Evolutionary conservation across 1,284 basidiomycete species (phyloP).

Genomic region (Peniophora sp.): DNA sequence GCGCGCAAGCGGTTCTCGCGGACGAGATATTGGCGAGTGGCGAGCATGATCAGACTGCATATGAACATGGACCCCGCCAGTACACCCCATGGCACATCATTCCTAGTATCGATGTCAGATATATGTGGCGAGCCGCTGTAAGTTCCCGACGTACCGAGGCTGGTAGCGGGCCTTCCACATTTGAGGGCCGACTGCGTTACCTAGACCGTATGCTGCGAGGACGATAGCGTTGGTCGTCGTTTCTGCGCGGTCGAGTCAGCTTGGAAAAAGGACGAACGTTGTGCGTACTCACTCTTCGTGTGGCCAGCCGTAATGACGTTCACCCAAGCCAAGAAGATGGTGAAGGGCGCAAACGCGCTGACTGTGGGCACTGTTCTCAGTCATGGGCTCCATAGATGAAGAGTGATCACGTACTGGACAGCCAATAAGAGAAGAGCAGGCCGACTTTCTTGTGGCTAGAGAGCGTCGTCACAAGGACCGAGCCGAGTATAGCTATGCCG

Average conservation of each 20-base stretch:
- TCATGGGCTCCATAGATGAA: neutral
- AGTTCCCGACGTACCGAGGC: slow-evolving; percentile 44
- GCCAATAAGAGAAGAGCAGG: slow-evolving; percentile 51
- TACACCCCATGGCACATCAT: slow-evolving; percentile 60
- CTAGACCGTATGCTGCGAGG: slow-evolving; percentile 64
- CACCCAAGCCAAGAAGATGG: slow-evolving; percentile 64
- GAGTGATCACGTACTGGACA: slow-evolving; percentile 42
- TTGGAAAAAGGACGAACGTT: neutral
- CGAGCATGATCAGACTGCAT: slow-evolving; percentile 41
- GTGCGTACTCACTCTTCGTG: slow-evolving; percentile 44
- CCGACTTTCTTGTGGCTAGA: slow-evolving; percentile 59
- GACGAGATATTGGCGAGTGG: slow-evolving; percentile 45
- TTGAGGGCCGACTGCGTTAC: slow-evolving; percentile 62
- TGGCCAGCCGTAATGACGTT: slow-evolving; percentile 65
- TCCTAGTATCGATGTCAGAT: slow-evolving; percentile 22
- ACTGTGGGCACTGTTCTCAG: slow-evolving; percentile 26
- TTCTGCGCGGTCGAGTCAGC: neutral
- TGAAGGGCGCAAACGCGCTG: slow-evolving; percentile 61
- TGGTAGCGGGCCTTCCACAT: slow-evolving; percentile 66
- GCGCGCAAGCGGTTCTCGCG: slow-evolving; percentile 62
- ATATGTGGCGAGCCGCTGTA: neutral
- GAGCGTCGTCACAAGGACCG: slow-evolving; percentile 54
- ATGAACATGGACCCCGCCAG: slow-evolving; percentile 47
- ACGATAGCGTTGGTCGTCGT: slow-evolving; percentile 61
- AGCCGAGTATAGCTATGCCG: slow-evolving; percentile 54